phyloP scores from a whole-genome alignment of 1,284 basidiomycete species.

The Apiotrichum gamsii region DNA sequence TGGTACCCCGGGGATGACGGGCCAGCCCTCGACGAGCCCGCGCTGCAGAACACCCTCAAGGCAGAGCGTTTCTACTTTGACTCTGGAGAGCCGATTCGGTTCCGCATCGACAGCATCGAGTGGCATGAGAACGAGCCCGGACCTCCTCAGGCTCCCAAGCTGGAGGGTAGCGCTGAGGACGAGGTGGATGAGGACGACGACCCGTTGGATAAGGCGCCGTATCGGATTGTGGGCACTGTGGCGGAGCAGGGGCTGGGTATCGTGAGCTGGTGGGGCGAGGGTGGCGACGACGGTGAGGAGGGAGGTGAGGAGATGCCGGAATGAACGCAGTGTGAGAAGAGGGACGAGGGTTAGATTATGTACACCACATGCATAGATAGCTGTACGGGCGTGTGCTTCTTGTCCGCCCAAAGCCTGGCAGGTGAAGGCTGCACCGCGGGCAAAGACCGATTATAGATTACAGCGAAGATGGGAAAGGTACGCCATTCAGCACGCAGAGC shows the following conservation, averaged over 20 bases:
- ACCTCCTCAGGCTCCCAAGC: conserved; percentile 48
- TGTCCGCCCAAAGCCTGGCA: no score
- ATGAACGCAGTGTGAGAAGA: no score
- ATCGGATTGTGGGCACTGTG: conserved; percentile 58
- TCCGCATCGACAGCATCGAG: conserved; percentile 78
- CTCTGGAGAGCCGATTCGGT: conserved; percentile 71
- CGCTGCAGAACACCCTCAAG: conserved; percentile 54
- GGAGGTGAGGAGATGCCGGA: no score
- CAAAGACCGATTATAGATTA: no score
- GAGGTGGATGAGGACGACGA: conserved; percentile 10
- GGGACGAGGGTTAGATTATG: neutral
- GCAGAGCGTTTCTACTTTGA: conserved; percentile 77
- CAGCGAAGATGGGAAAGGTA: no score
- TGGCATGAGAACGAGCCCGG: conserved; percentile 90
- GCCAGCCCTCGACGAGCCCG: conserved; percentile 48
- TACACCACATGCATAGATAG: neutral
- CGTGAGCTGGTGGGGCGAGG: conserved; percentile 53
- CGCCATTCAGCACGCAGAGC: no score
- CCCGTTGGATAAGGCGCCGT: conserved; percentile 11
- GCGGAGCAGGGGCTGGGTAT: conserved; percentile 79
- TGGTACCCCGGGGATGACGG: conserved; percentile 60
- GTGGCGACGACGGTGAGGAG: conserved; percentile 22
- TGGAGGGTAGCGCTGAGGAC: conserved; percentile 47
- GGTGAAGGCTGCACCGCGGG: no score
- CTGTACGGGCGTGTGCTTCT: no score